Percentiles rank a stretch among this genome's conserved stretches.
phyloP scores from a whole-genome alignment of 2,329 filamentous ascomycete genomes.

The Fusarium sp. region DNA sequence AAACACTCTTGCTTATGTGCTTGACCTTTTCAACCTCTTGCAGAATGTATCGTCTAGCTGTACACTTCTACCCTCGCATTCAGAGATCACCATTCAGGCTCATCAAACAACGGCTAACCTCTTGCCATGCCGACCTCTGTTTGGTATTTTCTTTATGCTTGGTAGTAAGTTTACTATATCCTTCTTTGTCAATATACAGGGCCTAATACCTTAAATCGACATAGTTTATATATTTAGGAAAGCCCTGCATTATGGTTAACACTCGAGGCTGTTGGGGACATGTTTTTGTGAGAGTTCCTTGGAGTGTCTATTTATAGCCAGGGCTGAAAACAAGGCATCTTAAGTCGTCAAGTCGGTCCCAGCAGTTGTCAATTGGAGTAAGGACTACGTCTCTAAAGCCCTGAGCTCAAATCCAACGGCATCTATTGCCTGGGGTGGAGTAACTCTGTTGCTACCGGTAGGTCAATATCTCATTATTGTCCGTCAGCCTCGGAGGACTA shows the following conservation, averaged over 20 bases:
- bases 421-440: fast-evolving
- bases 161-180: fast-evolving
- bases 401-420: neutral
- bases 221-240: fast-evolving
- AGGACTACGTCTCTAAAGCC: neutral
- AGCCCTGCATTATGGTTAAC: neutral
- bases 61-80: neutral
- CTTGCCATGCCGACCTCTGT: fast-evolving
- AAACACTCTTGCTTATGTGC: too few relatives aligned
- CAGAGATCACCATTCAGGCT: neutral
- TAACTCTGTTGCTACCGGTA: neutral
- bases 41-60: neutral
- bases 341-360: neutral
- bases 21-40: too few relatives aligned
- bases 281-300: fast-evolving
- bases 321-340: neutral
- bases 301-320: neutral
- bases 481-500: fast-evolving
- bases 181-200: fast-evolving
- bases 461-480: neutral
- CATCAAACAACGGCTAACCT: fast-evolving
- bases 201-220: fast-evolving
- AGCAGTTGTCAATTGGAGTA: fast-evolving
- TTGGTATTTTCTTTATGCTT: too few relatives aligned
- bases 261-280: neutral